These are phyloP conservation scores for Metschnikowia amazonensis DNA, from an alignment of 805 yeast genomes.

Conservation along the genomic window DNA sequence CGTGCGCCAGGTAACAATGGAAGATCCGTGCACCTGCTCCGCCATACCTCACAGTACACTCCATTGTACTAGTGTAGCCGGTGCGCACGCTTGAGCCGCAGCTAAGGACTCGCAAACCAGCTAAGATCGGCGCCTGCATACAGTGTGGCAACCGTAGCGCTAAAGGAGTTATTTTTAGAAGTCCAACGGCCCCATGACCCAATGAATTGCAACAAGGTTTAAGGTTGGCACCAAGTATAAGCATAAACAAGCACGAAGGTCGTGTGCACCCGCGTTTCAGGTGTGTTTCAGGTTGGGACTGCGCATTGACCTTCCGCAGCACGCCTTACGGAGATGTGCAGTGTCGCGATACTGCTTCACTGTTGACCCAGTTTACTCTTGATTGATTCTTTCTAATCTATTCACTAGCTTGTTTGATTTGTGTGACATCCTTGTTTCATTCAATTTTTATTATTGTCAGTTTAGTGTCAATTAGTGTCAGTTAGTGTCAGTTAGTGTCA, in stretches of 20 bases:
- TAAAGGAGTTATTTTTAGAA: neutral
- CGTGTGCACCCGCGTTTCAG: neutral
- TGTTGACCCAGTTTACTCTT: neutral
- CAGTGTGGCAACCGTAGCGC: neutral
- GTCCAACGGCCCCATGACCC: neutral
- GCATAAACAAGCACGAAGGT: too few relatives aligned
- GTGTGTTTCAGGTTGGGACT: neutral
- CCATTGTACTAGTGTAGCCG: neutral
- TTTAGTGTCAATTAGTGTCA: too few relatives aligned
- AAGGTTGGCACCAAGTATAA: too few relatives aligned
- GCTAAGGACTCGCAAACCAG: neutral
- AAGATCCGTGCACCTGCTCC: too few relatives aligned
- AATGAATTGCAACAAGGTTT: too few relatives aligned
- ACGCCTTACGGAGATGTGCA: conserved; percentile 4
- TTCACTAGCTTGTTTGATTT: neutral
- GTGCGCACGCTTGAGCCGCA: neutral
- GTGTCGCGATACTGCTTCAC: neutral
- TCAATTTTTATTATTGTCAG: too few relatives aligned
- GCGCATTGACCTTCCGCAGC: neutral
- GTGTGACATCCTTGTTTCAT: neutral
- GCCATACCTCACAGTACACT: too few relatives aligned
- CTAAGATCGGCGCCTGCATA: neutral
- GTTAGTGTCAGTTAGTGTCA: too few relatives aligned
- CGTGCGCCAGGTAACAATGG: too few relatives aligned
- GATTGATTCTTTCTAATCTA: neutral